Evolutionary conservation across 176 grass and related monocot genomes (phyloP), one percentile per base, ranked within the genome.

Genomic region (Avena sativa): DNA sequence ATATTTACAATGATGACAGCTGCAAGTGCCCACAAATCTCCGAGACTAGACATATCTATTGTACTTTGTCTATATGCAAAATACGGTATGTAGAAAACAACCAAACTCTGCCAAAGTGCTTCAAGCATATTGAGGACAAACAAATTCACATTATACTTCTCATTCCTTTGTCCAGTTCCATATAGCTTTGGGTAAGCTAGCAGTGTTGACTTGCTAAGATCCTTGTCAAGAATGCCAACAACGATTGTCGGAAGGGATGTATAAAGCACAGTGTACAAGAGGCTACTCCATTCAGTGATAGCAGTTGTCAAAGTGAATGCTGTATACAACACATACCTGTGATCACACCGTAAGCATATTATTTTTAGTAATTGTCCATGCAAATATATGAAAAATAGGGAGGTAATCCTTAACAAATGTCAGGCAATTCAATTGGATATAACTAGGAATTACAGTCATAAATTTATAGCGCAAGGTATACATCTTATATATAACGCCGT

Each of bases 211-310:
- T 89, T 93, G 72, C 75, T 93, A 38, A 94, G 84, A 84, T 98
- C 93, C 78, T 95, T 92, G 85, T 98, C 96, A 81, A 93, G 89
- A 90, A 95, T 94, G 56, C 89, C 96, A 72, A 95, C 91, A 15
- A 91, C 34, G 67, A 98, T 91, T 71, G 93, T 98, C 55, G 93
- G 96, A 55, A 98, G 90, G 79, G 93, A 89, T 69, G 93, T 95
- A 83, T 98, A 98, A 20, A 98, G 83, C 70, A 93, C 91, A 87
- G 93, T 95, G 69, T 98, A 95, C 53, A 98, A 65, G 68, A 95
- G 76, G 60, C 93, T 93, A 52, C 96, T 98, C 93, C 86, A 92
- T 79, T 95, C 93, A 71, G 63, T 94, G 71, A 98, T 92, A 74
- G 93, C 90, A 88, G 88, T 95, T 65, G 93, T 94, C 86, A 94